Base-by-base conservation (phyloP, 1,139 yeast species). In the Candida freyschussii region DNA sequence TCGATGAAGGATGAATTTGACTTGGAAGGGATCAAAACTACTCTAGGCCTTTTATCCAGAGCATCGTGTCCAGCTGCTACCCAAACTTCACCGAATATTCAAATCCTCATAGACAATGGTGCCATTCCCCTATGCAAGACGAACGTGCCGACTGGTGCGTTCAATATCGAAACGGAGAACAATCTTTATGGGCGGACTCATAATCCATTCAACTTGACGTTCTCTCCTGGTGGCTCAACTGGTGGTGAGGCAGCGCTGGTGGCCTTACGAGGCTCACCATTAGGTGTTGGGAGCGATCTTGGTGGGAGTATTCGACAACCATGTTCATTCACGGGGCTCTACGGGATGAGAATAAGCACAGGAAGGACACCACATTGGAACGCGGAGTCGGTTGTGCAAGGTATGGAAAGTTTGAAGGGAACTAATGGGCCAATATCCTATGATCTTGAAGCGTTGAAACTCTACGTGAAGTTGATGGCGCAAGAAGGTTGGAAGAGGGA, bases 281-380 rank as follows among this genome's bases (percentile, higher is more conserved):
- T 75, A 15, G 83, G 82, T 3, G 57, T 76, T 27, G 85, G 84
- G 4, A 70, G 80, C 16, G 83, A 78, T 53, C 70, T 78, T 42
- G 84, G 82, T 9, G 84, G 84, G 4, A 67, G 77, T 19, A 71
- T 77, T 31, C 57, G 84, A 33, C 67, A 67, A 38, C 84, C 85
- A 2, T 65, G 77, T 2, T 62, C 71, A 8, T 67, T 68, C 41
- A 67, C 67, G 29, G 79, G 78, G 0, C 44, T 74, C 1, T 76
- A 65, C 49, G 81, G 78, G 0, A 47, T 77, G 39, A 67, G 75
- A 41, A 77, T 81, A 11, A 62, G 77, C 3, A 47, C 59, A 10
- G 59, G 59, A 3, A 57, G 77, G 50, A 60, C 76, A 15, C 75
- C 85, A 4, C 70, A 71, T 27, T 26, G 21, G 32, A 63, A 66